These are phyloP conservation scores for Flaveria trinervia DNA, from an alignment of 129 eudicot genomes.

Conservation along the genomic window DNA sequence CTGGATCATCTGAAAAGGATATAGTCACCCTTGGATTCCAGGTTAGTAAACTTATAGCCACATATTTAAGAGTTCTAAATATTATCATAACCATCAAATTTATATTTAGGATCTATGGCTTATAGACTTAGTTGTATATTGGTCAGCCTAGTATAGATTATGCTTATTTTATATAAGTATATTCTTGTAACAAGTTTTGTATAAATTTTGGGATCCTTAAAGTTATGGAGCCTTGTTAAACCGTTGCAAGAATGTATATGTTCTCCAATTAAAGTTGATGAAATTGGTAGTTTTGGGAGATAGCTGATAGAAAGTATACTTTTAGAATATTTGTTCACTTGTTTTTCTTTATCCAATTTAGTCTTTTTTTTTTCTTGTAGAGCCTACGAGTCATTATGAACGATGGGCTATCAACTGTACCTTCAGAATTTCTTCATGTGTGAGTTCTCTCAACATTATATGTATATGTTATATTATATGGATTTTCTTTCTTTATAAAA, in stretches of 20 bases:
- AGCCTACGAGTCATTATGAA: conserved; percentile 96
- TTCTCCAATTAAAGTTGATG: background rate
- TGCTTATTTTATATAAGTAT: background rate
- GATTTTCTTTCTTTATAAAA: background rate
- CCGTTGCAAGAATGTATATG: background rate
- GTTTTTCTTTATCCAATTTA: conserved; percentile 21
- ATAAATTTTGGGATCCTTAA: background rate
- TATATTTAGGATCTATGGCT: conserved; percentile 9
- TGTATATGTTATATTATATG: background rate
- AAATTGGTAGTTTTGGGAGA: conserved; percentile 4
- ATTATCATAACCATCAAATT: background rate
- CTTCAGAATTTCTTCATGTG: conserved; percentile 86
- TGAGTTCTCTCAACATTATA: conserved; percentile 45
- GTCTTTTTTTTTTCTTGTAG: conserved; percentile 43
- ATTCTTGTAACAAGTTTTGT: background rate
- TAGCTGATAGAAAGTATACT: background rate
- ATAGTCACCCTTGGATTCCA: conserved; percentile 92
- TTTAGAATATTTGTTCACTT: background rate
- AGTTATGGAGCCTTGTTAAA: conserved; percentile 3
- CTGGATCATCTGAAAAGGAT: conserved; percentile 93
- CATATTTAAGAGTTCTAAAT: conserved; percentile 1
- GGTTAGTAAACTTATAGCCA: conserved; percentile 49
- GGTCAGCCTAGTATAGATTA: conserved; percentile 17
- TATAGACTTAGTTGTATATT: conserved; percentile 8
- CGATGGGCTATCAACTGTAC: conserved; percentile 87